Percentiles rank a stretch among this genome's conserved stretches.
Conservation (phyloP, 2,329 filamentous ascomycete genomes). For the Penicillium janthinellum region DNA sequence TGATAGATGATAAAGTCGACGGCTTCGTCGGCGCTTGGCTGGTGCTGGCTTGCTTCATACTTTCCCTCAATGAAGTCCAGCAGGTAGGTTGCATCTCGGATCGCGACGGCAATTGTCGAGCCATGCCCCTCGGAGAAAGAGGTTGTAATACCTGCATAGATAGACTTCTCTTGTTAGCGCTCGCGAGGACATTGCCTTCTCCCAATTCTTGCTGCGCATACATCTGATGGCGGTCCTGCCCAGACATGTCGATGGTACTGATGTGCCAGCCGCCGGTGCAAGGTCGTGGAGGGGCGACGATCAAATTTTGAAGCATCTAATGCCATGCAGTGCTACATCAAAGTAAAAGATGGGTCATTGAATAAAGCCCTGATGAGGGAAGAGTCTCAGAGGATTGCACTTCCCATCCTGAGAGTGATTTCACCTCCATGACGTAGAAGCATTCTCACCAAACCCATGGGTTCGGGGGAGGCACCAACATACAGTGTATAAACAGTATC, state of each 20-base stretch:
- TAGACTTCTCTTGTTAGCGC: conserved; percentile 31
- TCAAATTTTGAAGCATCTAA: conserved; percentile 10
- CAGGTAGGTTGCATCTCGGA: conserved; percentile 74
- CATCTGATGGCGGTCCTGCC: conserved; percentile 42
- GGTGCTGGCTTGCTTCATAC: conserved; percentile 50
- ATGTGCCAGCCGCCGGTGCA: conserved; percentile 36
- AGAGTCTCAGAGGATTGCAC: not conserved
- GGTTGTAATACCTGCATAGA: conserved; percentile 46
- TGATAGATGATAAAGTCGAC: conserved; percentile 62
- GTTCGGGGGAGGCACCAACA: not conserved
- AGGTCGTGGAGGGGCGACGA: conserved; percentile 35
- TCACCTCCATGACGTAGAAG: conserved; percentile 18
- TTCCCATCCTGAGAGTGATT: not conserved
- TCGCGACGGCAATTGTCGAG: conserved; percentile 65
- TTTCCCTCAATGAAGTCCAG: conserved; percentile 69
- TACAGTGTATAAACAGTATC: no score
- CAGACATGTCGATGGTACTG: conserved; percentile 38
- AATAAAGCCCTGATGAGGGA: not conserved
- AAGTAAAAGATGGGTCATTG: not conserved
- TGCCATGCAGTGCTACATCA: conserved; percentile 8
- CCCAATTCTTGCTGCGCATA: conserved; percentile 22
- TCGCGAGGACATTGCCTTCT: not conserved
- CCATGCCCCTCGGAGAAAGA: conserved; percentile 44
- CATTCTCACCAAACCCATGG: not conserved
- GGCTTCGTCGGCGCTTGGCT: conserved; percentile 49